Evolutionary conservation across 495 filamentous ascomycete species (phyloP).

Genomic region (Penicillium coprophilum): DNA sequence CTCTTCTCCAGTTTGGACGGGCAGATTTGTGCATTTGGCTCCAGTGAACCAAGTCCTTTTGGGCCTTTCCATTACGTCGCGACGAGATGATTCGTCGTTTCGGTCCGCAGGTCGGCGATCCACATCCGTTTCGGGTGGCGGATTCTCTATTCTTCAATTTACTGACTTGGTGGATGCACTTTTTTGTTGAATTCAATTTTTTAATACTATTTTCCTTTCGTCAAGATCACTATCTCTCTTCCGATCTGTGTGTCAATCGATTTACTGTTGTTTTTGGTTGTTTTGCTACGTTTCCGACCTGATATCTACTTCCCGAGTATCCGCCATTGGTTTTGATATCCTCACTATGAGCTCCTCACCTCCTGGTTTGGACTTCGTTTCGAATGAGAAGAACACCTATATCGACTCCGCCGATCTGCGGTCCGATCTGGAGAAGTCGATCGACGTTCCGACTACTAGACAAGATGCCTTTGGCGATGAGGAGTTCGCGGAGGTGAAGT

Average conservation of each 20-base stretch:
- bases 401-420: constrained; percentile 14
- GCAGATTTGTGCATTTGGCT: not conserved
- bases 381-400: constrained; percentile 8
- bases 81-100: constrained; percentile 21
- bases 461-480: constrained; percentile 46
- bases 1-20: constrained; percentile 15
- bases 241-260: not conserved
- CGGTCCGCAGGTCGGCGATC: constrained; percentile 13
- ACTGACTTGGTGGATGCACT: constrained; percentile 4
- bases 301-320: constrained; percentile 1
- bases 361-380: constrained; percentile 1
- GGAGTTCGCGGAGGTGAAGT: constrained; percentile 41
- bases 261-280: not conserved
- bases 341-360: constrained; percentile 10
- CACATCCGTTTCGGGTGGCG: constrained; percentile 11
- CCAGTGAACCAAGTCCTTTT: not conserved
- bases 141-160: constrained; percentile 8
- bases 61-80: constrained; percentile 29
- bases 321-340: constrained; percentile 3
- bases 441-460: constrained; percentile 12
- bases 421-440: constrained; percentile 24
- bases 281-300: not conserved
- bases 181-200: not conserved
- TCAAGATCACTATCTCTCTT: not conserved
- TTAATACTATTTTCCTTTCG: not conserved